These are phyloP conservation scores for Colletotrichum spinosum DNA, from an alignment of 2,329 filamentous ascomycete genomes.

Conservation along the genomic window DNA sequence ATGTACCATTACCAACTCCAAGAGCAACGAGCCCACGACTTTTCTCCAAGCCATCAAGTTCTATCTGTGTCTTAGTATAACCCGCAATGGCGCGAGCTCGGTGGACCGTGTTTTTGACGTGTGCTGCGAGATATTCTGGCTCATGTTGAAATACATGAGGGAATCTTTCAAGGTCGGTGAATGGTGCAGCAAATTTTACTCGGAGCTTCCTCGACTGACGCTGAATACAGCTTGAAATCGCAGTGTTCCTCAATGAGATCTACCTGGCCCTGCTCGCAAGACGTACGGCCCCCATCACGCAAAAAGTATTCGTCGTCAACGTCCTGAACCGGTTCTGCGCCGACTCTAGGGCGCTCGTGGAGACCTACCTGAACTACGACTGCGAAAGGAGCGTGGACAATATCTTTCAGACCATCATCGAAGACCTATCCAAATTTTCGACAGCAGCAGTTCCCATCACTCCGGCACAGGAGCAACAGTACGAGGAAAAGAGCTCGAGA, in stretches of 20 bases:
- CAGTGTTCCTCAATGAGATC: slow-evolving; percentile 97
- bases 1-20: slow-evolving; percentile 92
- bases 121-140: slow-evolving; percentile 96
- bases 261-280: slow-evolving; percentile 93
- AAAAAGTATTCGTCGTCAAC: slow-evolving; percentile 92
- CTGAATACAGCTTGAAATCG: slow-evolving; percentile 84
- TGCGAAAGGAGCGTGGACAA: slow-evolving; percentile 97
- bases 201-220: slow-evolving; percentile 41
- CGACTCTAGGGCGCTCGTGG: slow-evolving; percentile 89
- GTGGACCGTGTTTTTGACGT: slow-evolving; percentile 94
- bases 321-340: slow-evolving; percentile 86
- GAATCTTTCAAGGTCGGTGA: slow-evolving; percentile 85
- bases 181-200: no score
- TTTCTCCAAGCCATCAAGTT: slow-evolving; percentile 97
- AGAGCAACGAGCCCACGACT: slow-evolving; percentile 86
- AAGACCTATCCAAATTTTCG: slow-evolving; percentile 90
- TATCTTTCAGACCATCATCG: slow-evolving; percentile 94
- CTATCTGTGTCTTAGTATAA: slow-evolving; percentile 94
- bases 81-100: slow-evolving; percentile 93
- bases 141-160: slow-evolving; percentile 94
- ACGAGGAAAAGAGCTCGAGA: slow-evolving; percentile 81
- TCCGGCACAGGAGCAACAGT: slow-evolving; percentile 83
- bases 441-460: slow-evolving; percentile 82
- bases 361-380: slow-evolving; percentile 98
- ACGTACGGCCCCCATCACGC: slow-evolving; percentile 84